These are phyloP conservation scores for Saccharomyces hybrid DNA, from an alignment of 1,139 yeast genomes.

Conservation along the genomic window DNA sequence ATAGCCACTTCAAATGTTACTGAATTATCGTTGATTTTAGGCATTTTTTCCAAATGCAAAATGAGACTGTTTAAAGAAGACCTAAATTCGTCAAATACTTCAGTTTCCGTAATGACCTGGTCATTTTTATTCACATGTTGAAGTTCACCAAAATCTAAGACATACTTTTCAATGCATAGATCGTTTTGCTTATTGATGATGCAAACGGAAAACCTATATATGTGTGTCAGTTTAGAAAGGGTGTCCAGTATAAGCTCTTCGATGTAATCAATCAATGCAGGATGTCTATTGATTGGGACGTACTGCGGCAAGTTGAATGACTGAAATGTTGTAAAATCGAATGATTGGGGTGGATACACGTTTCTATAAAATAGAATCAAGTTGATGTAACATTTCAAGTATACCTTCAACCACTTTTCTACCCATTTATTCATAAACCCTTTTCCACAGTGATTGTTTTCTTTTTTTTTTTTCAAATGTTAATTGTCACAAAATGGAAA, in stretches of 20 bases:
- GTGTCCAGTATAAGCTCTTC: slow-evolving; percentile 27
- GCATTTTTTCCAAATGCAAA: slow-evolving; percentile 20
- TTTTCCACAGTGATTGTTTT: neutral
- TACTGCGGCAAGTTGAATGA: slow-evolving; percentile 30
- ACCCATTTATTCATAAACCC: slow-evolving; percentile 18
- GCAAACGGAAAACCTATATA: slow-evolving; percentile 21
- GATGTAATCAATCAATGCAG: slow-evolving; percentile 23
- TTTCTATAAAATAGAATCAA: slow-evolving; percentile 27
- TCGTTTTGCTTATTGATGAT: slow-evolving; percentile 18
- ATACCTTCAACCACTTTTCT: slow-evolving; percentile 27
- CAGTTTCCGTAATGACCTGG: slow-evolving; percentile 16
- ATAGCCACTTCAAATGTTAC: slow-evolving; percentile 26
- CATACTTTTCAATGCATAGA: slow-evolving; percentile 24
- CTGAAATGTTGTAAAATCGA: slow-evolving; percentile 28
- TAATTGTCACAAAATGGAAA: neutral
- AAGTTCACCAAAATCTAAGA: slow-evolving; percentile 29
- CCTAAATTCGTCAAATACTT: slow-evolving; percentile 28
- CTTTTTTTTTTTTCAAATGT: neutral
- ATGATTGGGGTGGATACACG: slow-evolving; percentile 29
- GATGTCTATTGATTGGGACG: slow-evolving; percentile 29
- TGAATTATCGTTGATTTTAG: slow-evolving; percentile 19
- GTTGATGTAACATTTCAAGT: slow-evolving; percentile 28
- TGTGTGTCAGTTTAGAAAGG: slow-evolving; percentile 18
- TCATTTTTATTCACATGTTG: slow-evolving; percentile 14
- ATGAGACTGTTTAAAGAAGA: slow-evolving; percentile 26